These are phyloP conservation scores for Cyphellophora attinorum DNA, from an alignment of 2,329 filamentous ascomycete genomes.

Conservation along the genomic window DNA sequence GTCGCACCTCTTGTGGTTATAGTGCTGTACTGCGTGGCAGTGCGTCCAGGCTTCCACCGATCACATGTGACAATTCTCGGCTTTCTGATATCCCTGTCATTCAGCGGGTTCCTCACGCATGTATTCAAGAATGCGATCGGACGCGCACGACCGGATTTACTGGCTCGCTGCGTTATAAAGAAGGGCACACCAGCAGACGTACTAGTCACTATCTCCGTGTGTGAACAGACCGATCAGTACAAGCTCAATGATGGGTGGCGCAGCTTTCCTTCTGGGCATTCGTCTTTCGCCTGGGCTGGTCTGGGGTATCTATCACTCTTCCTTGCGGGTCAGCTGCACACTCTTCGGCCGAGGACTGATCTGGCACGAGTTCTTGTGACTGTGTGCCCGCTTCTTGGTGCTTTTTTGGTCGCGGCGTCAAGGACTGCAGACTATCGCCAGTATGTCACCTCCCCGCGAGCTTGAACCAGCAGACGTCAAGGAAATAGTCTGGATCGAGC, in stretches of 20 bases:
- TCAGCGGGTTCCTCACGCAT: conserved; percentile 79
- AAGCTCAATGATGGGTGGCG: conserved; percentile 56
- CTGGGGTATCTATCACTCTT: conserved; percentile 47
- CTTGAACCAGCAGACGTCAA: too few species aligned
- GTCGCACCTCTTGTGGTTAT: conserved; percentile 61
- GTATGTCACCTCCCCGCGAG: too few species aligned
- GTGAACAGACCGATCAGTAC: conserved; percentile 42
- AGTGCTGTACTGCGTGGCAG: conserved; percentile 52
- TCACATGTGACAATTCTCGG: conserved; percentile 78
- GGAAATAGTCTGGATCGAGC: too few species aligned
- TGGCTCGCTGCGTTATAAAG: conserved; percentile 74
- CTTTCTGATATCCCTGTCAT: conserved; percentile 64
- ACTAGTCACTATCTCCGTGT: conserved; percentile 40
- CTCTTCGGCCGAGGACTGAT: conserved; percentile 49
- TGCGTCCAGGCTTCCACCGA: conserved; percentile 62
- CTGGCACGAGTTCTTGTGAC: conserved; percentile 46
- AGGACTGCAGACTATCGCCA: conserved; percentile 56
- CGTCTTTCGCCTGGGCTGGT: conserved; percentile 51
- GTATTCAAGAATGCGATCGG: conserved; percentile 83
- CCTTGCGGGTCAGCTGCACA: conserved; percentile 46
- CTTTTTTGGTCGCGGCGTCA: conserved; percentile 51
- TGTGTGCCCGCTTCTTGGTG: conserved; percentile 46
- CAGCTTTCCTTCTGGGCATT: conserved; percentile 55
- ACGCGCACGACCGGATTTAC: conserved; percentile 72
- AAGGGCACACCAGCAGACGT: conserved; percentile 45